Evolutionary conservation across 352 stramenopile genomes (phyloP).

Genomic region (Pythium guiyangense): DNA sequence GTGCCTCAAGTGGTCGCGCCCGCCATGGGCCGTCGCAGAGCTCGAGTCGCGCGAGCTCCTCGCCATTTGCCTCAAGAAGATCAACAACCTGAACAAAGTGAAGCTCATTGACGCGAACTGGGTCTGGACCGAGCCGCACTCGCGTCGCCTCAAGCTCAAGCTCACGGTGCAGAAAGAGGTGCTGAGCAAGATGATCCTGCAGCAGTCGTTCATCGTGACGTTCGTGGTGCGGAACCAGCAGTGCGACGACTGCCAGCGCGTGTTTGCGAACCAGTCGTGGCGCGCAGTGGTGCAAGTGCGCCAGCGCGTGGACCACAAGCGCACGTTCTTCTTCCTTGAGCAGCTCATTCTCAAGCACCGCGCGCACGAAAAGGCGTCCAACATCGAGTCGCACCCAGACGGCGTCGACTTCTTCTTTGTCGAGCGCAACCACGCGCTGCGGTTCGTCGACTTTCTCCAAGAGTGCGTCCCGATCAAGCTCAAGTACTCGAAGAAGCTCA

Average conservation of each 20-base stretch:
- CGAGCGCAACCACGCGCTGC: constrained; percentile 94
- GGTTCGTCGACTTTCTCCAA: constrained; percentile 98
- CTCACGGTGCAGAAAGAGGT: constrained; percentile 99
- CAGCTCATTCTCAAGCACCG: constrained; percentile 99
- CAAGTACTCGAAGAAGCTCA: constrained; percentile 98
- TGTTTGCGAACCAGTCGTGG: constrained; percentile 97
- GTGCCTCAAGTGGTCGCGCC: constrained; percentile 91
- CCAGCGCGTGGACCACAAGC: constrained; percentile 98
- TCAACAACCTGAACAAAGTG: constrained; percentile 91
- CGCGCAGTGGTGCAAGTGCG: constrained; percentile 98
- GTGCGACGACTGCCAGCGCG: constrained; percentile 97
- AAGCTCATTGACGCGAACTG: constrained; percentile 99
- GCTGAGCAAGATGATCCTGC: constrained; percentile 95
- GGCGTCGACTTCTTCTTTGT: constrained; percentile 99
- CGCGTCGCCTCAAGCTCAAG: constrained; percentile 97
- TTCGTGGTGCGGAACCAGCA: constrained; percentile 99
- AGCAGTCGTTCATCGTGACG: constrained; percentile 98
- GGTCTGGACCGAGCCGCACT: constrained; percentile 99
- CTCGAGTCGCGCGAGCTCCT: constrained; percentile 98
- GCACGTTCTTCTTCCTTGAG: constrained; percentile 99
- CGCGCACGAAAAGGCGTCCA: constrained; percentile 95
- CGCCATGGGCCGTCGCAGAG: constrained; percentile 93
- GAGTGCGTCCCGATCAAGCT: constrained; percentile 95
- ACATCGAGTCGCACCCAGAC: constrained; percentile 97
- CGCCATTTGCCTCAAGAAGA: constrained; percentile 98